Conservation (phyloP, 352 stramenopile genomes). For the Pythium guiyangense region DNA sequence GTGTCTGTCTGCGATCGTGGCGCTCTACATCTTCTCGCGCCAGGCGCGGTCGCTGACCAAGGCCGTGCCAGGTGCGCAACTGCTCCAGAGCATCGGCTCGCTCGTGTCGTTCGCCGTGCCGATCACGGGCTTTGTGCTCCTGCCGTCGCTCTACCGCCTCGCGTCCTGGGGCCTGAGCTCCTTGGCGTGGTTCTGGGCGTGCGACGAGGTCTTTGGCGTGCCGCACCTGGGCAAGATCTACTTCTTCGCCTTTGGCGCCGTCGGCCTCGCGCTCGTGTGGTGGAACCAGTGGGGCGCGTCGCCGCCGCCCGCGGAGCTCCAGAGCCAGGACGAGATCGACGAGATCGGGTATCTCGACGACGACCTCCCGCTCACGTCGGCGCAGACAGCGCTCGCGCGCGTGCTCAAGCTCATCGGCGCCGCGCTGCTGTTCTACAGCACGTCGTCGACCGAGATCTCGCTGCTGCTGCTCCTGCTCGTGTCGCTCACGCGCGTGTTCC, state of each 20-base stretch:
- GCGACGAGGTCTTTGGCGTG: slow-evolving; percentile 65
- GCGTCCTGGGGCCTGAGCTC: slow-evolving; percentile 57
- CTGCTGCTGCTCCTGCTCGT: slow-evolving; percentile 66
- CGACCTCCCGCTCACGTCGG: slow-evolving; percentile 52
- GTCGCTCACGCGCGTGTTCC: slow-evolving; percentile 63
- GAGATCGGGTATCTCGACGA: slow-evolving; percentile 68
- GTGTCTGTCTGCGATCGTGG: slow-evolving; percentile 70
- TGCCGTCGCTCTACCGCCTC: slow-evolving; percentile 69
- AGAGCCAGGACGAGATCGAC: slow-evolving; percentile 62
- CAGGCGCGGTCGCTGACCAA: slow-evolving; percentile 66
- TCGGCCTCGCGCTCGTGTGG: slow-evolving; percentile 73
- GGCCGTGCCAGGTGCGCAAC: slow-evolving; percentile 62
- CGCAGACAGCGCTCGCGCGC: slow-evolving; percentile 57
- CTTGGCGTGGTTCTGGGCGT: slow-evolving; percentile 57
- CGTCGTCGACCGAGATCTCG: slow-evolving; percentile 72
- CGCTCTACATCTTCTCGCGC: slow-evolving; percentile 76
- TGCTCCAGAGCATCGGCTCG: slow-evolving; percentile 65
- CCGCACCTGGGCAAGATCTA: slow-evolving; percentile 86
- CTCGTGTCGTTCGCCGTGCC: slow-evolving; percentile 68
- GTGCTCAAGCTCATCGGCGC: slow-evolving; percentile 55
- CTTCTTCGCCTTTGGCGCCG: slow-evolving; percentile 71
- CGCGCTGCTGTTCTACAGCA: slow-evolving; percentile 77
- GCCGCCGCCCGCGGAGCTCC: slow-evolving; percentile 33
- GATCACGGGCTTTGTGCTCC: slow-evolving; percentile 71
- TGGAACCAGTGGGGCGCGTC: slow-evolving; percentile 83